Evolutionary conservation across 495 filamentous ascomycete genomes (phyloP), one percentile per base, ranked within the genome.

Genomic region (Baudoinia panamericana): DNA sequence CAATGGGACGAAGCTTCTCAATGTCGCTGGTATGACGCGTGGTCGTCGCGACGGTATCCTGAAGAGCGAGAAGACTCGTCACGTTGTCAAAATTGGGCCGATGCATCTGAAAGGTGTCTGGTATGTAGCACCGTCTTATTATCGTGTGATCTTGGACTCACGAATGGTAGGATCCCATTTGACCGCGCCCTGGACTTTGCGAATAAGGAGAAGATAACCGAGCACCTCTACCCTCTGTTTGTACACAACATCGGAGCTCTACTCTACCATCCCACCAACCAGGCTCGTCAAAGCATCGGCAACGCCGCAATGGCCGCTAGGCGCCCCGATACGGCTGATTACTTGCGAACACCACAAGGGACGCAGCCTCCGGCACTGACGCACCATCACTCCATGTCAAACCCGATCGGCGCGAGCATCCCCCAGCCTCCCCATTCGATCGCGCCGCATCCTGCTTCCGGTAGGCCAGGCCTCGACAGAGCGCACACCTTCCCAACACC

Each of bases 31-130:
- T 2, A 97, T 97, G 90, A 97, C 90, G 20, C 73, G 90, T 51
- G 90, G 90, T 28, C 80, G 90, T 36, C 76, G 90, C 54, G 90
- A 97, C 57, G 90, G 90, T 30, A 97, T 97, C 45, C 63, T 97
- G 31, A 97, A 97, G 66, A 95, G 90, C 60, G 90, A 97, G 57
- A 96, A 96, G 60, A 72, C 85, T 24, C 74, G 90, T 19, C 86
- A 95, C 63, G 90, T 97, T 11, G 90, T 97, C 37, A 97, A 97
- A 63, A 97, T 97, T 53, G 90, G 90, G 0, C 90, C 90, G 3
- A 97, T 97, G 90, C 90, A 97, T 56, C 65, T 97, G 19, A 97
- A 97, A 62, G 90, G 90, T 53, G 90, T 97, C 41, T 97, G 90
- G 90, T 96, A 73, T 60, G 87, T 60, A 23, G 39, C 33, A 23